phyloP scores from a whole-genome alignment of 805 yeast species.

The Cyberlindnera mrakii region DNA sequence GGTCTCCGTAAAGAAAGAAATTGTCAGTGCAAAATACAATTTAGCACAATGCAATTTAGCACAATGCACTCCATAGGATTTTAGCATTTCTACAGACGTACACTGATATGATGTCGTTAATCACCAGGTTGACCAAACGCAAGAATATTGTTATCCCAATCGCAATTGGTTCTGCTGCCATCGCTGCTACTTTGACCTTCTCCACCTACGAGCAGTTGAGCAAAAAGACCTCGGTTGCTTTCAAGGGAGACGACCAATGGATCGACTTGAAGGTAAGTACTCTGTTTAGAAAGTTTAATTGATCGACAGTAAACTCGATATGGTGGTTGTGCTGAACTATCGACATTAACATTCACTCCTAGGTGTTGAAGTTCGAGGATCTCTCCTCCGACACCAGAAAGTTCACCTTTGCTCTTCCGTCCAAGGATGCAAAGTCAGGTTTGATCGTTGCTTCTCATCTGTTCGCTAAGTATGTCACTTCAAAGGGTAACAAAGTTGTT shows the following conservation, averaged over 20 bases:
- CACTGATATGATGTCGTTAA: constrained; percentile 17
- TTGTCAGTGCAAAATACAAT: too few species aligned
- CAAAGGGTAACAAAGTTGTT: constrained; percentile 80
- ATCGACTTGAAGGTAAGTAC: constrained; percentile 48
- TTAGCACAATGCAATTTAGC: too few species aligned
- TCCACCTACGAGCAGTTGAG: constrained; percentile 27
- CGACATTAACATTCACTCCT: not conserved
- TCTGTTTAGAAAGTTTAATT: not conserved
- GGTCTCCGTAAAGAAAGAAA: too few species aligned
- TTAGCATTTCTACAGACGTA: too few species aligned
- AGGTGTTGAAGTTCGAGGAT: constrained; percentile 37
- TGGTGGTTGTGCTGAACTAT: not conserved
- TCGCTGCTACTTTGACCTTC: constrained; percentile 28
- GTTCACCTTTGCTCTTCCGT: constrained; percentile 64
- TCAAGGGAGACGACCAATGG: constrained; percentile 65
- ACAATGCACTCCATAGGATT: too few species aligned
- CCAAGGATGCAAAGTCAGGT: constrained; percentile 65
- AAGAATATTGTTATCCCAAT: constrained; percentile 27
- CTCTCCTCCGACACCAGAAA: constrained; percentile 61
- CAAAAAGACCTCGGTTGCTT: constrained; percentile 40
- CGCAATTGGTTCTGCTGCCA: constrained; percentile 44
- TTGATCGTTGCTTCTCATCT: constrained; percentile 73
- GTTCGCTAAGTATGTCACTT: constrained; percentile 73
- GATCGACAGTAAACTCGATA: too few species aligned
- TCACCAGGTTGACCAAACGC: constrained; percentile 17